These are phyloP conservation scores for Trichophyton rubrum DNA, from an alignment of 2,329 filamentous ascomycete species.

Conservation along the genomic window DNA sequence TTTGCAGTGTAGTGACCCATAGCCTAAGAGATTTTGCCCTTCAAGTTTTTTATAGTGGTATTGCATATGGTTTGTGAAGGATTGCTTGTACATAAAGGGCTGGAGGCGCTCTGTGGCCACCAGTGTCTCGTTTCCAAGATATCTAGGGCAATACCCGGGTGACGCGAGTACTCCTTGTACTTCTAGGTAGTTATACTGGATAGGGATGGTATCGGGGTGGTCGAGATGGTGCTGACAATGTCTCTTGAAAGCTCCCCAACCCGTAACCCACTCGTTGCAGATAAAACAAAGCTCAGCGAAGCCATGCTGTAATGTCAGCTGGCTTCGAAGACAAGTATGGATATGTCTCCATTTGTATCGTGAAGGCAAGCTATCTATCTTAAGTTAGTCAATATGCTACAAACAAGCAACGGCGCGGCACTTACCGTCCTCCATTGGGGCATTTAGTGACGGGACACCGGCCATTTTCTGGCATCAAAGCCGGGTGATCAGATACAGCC, in stretches of 20 bases:
- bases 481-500: slow-evolving; percentile 5
- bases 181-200: slow-evolving; percentile 7
- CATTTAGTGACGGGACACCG: neutral
- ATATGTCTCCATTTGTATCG: slow-evolving; percentile 7
- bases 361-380: neutral
- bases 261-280: slow-evolving; percentile 3
- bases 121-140: no score
- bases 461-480: neutral
- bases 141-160: no score
- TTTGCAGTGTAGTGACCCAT: no score
- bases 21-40: no score
- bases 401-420: neutral
- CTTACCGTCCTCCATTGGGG: neutral
- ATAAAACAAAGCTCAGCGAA: slow-evolving; percentile 5
- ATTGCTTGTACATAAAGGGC: no score
- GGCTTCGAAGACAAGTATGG: neutral
- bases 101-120: no score
- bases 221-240: slow-evolving; percentile 7
- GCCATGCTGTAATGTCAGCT: slow-evolving; percentile 4
- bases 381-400: neutral
- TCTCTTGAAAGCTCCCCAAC: neutral
- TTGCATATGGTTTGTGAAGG: no score
- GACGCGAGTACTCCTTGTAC: no score
- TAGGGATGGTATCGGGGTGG: slow-evolving; percentile 3
- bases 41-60: no score